Evolutionary conservation across 2,329 filamentous ascomycete species (phyloP).

Genomic region (Pyricularia sp.): DNA sequence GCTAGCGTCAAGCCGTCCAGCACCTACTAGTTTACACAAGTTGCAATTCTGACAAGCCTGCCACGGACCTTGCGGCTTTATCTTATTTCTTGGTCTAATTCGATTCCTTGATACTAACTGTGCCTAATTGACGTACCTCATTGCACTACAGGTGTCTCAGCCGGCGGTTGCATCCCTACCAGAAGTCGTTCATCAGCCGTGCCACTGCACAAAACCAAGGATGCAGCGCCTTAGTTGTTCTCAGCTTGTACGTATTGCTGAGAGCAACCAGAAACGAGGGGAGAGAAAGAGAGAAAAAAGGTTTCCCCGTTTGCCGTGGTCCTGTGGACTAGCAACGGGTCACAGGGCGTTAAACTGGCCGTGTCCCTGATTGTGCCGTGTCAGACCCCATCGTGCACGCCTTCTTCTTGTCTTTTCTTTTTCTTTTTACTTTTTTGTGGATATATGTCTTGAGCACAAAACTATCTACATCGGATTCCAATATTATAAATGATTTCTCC

Average conservation of each 20-base stretch:
- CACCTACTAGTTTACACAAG: not conserved
- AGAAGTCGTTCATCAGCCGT: not conserved
- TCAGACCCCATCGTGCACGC: not conserved
- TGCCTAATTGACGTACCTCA: not conserved
- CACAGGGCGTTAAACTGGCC: not conserved
- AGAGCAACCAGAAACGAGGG: not conserved
- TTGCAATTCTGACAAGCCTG: not conserved
- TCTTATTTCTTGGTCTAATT: not conserved
- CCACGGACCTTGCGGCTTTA: not conserved
- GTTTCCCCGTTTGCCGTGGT: not conserved
- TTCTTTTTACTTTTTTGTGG: not conserved
- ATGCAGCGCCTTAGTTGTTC: not conserved
- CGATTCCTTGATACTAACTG: not conserved
- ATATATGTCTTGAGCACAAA: not conserved
- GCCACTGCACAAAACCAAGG: not conserved
- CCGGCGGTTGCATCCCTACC: not conserved
- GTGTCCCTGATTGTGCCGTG: not conserved
- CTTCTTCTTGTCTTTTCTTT: not conserved
- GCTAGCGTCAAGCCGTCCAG: not conserved
- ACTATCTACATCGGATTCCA: not conserved
- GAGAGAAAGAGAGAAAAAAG: not conserved
- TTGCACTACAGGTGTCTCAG: not conserved
- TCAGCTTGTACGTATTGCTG: not conserved
- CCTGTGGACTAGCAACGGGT: not conserved
- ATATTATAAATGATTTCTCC: slow-evolving; percentile 2